phyloP scores from a whole-genome alignment of 805 yeast species.

The Kuraishia molischiana region DNA sequence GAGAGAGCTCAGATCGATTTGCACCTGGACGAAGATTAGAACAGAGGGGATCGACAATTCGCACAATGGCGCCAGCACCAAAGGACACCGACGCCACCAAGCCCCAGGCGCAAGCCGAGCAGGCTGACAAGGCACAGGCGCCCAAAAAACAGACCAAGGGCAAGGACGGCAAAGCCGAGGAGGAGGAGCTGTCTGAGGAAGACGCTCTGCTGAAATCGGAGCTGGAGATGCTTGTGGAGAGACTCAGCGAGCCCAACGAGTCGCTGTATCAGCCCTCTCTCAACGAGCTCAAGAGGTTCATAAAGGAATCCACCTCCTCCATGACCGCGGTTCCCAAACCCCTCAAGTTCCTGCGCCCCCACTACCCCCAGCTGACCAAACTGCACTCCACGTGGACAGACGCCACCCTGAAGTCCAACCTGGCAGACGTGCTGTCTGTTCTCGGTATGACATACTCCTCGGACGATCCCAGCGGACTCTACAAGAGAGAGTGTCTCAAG shows the following conservation, averaged over 20 bases:
- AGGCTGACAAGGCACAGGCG: slow-evolving; percentile 8
- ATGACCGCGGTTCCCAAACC: slow-evolving; percentile 99
- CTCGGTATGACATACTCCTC: slow-evolving; percentile 89
- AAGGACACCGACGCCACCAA: slow-evolving; percentile 4
- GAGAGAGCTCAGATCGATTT: too few relatives aligned
- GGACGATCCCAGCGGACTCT: slow-evolving; percentile 27
- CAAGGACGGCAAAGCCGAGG: slow-evolving; percentile 19
- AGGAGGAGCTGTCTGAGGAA: slow-evolving; percentile 88
- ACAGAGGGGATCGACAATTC: neutral
- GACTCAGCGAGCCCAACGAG: slow-evolving; percentile 47
- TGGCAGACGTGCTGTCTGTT: slow-evolving; percentile 88
- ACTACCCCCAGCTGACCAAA: slow-evolving; percentile 57
- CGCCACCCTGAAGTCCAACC: slow-evolving; percentile 33
- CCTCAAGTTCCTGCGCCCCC: slow-evolving; percentile 86
- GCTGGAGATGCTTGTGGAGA: slow-evolving; percentile 78
- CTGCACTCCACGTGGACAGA: slow-evolving; percentile 62
- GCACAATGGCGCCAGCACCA: neutral
- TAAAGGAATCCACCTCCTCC: slow-evolving; percentile 89
- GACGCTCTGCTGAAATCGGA: slow-evolving; percentile 83
- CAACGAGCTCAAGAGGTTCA: slow-evolving; percentile 60
- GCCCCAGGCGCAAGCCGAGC: slow-evolving; percentile 5
- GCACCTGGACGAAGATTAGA: neutral
- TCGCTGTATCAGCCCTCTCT: slow-evolving; percentile 52
- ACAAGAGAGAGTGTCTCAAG: slow-evolving; percentile 63
- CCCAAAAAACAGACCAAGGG: slow-evolving; percentile 6